Evolutionary conservation across 2,329 filamentous ascomycete species (phyloP).

Genomic region (Nemania serpens): DNA sequence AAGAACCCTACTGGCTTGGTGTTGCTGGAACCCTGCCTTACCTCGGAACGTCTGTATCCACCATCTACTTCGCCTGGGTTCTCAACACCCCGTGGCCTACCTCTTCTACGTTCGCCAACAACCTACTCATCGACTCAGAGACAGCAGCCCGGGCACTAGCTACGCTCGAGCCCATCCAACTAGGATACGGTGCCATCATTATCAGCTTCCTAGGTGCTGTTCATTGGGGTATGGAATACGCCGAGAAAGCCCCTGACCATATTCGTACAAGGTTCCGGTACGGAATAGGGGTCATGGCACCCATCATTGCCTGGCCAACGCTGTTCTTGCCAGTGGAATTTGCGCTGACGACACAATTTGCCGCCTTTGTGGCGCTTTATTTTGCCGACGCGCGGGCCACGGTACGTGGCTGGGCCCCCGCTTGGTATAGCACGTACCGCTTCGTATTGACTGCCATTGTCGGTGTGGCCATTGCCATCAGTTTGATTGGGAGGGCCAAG

Average conservation of each 20-base stretch:
- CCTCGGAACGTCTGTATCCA: slow-evolving; percentile 79
- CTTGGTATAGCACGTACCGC: slow-evolving; percentile 88
- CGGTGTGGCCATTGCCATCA: slow-evolving; percentile 78
- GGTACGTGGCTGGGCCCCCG: slow-evolving; percentile 75
- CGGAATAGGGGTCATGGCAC: slow-evolving; percentile 77
- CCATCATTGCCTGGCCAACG: slow-evolving; percentile 87
- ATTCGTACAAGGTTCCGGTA: slow-evolving; percentile 78
- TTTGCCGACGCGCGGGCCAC: slow-evolving; percentile 79
- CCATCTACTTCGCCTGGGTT: slow-evolving; percentile 81
- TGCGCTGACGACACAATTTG: slow-evolving; percentile 83
- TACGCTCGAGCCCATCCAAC: slow-evolving; percentile 81
- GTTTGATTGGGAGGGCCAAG: slow-evolving; percentile 80
- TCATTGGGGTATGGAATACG: slow-evolving; percentile 90
- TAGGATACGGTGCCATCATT: slow-evolving; percentile 90
- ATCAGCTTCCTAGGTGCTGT: slow-evolving; percentile 93
- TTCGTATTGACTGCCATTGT: slow-evolving; percentile 92
- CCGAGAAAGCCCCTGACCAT: slow-evolving; percentile 63
- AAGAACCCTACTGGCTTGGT: slow-evolving; percentile 69
- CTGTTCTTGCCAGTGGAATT: slow-evolving; percentile 82
- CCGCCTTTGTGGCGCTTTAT: slow-evolving; percentile 83
- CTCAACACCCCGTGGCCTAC: slow-evolving; percentile 69
- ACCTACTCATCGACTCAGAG: slow-evolving; percentile 68
- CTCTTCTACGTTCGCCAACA: slow-evolving; percentile 67
- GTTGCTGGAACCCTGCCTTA: slow-evolving; percentile 84
- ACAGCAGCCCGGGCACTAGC: slow-evolving; percentile 74